Percentiles rank a stretch among this genome's conserved stretches.
phyloP scores from a whole-genome alignment of 2,329 filamentous ascomycete species.

The Aspergillus tanneri region DNA sequence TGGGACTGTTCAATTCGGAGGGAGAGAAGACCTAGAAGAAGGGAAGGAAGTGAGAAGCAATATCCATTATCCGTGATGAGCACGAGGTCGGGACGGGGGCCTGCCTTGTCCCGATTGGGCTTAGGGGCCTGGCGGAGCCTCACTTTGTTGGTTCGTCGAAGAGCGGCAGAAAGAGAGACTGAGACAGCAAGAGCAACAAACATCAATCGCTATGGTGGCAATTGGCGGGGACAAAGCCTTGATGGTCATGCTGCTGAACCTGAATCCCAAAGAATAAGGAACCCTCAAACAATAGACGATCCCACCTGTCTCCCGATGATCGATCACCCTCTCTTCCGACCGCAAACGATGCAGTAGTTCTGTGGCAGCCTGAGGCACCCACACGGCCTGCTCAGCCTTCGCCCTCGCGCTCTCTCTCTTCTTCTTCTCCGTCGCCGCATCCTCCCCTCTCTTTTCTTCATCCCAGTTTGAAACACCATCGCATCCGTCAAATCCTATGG shows the following conservation, averaged over 20 bases:
- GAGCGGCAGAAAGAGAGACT: slow-evolving; percentile 13
- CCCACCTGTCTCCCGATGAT: too few relatives aligned
- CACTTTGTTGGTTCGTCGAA: slow-evolving; percentile 23
- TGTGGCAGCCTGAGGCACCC: slow-evolving; percentile 11
- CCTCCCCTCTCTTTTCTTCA: slow-evolving; percentile 16
- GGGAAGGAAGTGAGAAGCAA: slow-evolving; percentile 21
- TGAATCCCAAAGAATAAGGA: too few relatives aligned
- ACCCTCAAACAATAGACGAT: too few relatives aligned
- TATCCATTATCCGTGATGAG: slow-evolving; percentile 25
- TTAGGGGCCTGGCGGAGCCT: slow-evolving; percentile 23
- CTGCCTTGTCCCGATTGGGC: slow-evolving; percentile 22
- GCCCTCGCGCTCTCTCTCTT: slow-evolving; percentile 9
- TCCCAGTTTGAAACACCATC: not conserved
- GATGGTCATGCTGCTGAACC: too few relatives aligned
- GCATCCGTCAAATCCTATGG: slow-evolving; percentile 2
- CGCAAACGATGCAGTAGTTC: too few relatives aligned
- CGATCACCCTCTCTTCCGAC: too few relatives aligned
- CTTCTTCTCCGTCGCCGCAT: slow-evolving; percentile 22
- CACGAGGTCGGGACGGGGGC: slow-evolving; percentile 29
- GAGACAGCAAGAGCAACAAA: slow-evolving; percentile 14
- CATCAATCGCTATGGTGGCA: too few relatives aligned
- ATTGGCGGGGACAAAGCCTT: too few relatives aligned
- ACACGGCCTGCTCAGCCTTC: slow-evolving; percentile 3
- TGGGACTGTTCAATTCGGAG: slow-evolving; percentile 13
- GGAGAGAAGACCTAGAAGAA: slow-evolving; percentile 10